A percentile compares a stretch with the other conserved stretches of the same genome.
Conservation (phyloP, 768 basidiomycete species). For the Suillus discolor region DNA sequence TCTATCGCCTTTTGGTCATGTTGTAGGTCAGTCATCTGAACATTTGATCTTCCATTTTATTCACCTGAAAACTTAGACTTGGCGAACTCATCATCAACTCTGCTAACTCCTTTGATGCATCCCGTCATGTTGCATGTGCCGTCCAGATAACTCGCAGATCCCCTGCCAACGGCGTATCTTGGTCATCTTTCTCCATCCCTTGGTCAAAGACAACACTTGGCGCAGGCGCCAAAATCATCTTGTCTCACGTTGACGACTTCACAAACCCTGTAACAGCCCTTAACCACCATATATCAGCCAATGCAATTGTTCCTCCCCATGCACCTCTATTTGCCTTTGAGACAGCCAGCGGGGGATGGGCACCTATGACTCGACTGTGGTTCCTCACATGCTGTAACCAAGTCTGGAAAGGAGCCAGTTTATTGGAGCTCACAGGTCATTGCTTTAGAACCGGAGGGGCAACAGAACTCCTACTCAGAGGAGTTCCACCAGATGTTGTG, state of each 20-base stretch:
- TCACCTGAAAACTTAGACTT: not conserved
- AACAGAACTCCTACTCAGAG: too few species aligned
- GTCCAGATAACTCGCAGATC: not conserved
- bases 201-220: not conserved
- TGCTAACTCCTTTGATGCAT: not conserved
- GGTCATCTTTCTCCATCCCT: not conserved
- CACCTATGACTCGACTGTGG: not conserved
- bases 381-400: not conserved
- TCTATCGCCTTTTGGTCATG: not conserved
- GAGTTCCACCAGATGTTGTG: too few species aligned
- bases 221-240: not conserved
- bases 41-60: too few species aligned
- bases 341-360: not conserved
- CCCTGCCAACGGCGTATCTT: not conserved
- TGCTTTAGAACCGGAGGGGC: constrained; percentile 25
- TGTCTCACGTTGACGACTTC: not conserved
- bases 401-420: not conserved
- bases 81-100: not conserved
- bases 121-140: too few species aligned
- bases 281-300: constrained; percentile 19
- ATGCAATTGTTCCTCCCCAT: constrained; percentile 11
- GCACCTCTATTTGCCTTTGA: constrained; percentile 9
- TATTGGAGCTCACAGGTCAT: constrained; percentile 21
- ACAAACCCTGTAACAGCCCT: too few species aligned
- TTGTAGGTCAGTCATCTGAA: not conserved